Percentiles rank a stretch among this genome's conserved stretches.
Conservation (phyloP, 78 protist genomes). For the Dictyostelium intermedium region DNA sequence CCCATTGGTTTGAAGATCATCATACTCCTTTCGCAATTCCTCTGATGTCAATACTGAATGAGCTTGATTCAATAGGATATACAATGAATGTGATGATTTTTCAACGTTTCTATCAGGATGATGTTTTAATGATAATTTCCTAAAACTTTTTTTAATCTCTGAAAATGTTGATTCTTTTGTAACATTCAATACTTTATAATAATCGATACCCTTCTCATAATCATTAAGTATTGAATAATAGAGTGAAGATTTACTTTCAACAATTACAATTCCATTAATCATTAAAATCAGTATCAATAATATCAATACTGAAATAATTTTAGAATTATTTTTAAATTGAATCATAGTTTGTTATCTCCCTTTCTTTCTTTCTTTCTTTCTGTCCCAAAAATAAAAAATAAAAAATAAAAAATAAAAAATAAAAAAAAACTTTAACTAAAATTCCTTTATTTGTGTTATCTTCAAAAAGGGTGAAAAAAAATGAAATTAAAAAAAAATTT, state of each 20-base stretch:
- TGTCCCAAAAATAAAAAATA: not conserved
- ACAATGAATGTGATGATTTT: not conserved
- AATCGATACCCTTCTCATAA: constrained; percentile 10
- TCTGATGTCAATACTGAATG: not conserved
- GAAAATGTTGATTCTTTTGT: not conserved
- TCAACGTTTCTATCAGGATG: constrained; percentile 39
- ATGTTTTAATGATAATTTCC: constrained; percentile 26
- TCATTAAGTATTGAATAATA: constrained; percentile 29
- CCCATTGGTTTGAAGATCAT: not conserved
- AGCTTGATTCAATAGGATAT: constrained; percentile 7
- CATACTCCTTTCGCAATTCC: constrained; percentile 18
- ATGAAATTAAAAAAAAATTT: too few relatives aligned
- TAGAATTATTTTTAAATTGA: too few relatives aligned
- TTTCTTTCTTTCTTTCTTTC: not conserved
- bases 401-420: not conserved
- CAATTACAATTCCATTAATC: not conserved
- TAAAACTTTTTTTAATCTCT: constrained; percentile 31
- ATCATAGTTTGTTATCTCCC: too few relatives aligned
- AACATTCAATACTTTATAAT: constrained; percentile 6
- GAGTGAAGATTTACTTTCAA: not conserved
- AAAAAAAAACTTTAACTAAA: too few relatives aligned
- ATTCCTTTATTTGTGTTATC: too few relatives aligned
- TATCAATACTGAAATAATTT: not conserved
- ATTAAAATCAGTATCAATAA: not conserved
- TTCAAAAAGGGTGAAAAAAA: too few relatives aligned